phyloP scores from a whole-genome alignment of 177 flowering plant species.

The Vitis hybrid region DNA sequence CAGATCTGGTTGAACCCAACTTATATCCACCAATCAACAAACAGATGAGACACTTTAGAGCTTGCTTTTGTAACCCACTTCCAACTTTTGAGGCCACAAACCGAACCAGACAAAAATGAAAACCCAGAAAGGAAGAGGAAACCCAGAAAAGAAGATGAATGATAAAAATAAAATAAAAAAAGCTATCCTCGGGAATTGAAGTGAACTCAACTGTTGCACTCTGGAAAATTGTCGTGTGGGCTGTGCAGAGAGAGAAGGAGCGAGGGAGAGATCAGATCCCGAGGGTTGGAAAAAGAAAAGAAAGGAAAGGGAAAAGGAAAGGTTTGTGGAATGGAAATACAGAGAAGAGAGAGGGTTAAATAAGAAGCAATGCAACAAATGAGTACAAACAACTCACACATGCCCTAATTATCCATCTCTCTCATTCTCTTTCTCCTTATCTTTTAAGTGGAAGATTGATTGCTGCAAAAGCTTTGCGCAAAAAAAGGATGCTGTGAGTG shows the following conservation, averaged over 20 bases:
- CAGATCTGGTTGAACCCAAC: slow-evolving; percentile 27
- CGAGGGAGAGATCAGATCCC: slow-evolving; percentile 48
- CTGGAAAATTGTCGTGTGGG: slow-evolving; percentile 4
- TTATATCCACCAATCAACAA: slow-evolving; percentile 4
- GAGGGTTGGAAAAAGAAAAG: slow-evolving; percentile 20
- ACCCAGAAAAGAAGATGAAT: neutral
- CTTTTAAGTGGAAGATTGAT: slow-evolving; percentile 40
- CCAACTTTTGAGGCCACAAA: slow-evolving; percentile 4
- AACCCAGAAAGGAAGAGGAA: slow-evolving; percentile 6
- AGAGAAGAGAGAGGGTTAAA: slow-evolving; percentile 29
- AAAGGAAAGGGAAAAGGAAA: neutral
- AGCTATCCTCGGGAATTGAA: slow-evolving; percentile 53
- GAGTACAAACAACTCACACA: slow-evolving; percentile 13
- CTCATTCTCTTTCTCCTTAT: slow-evolving; percentile 20
- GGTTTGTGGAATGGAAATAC: slow-evolving; percentile 22
- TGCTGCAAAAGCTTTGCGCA: slow-evolving; percentile 56
- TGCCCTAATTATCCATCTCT: slow-evolving; percentile 33
- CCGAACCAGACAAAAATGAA: slow-evolving; percentile 23
- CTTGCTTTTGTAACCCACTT: neutral
- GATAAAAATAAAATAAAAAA: slow-evolving; percentile 2
- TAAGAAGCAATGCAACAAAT: slow-evolving; percentile 22
- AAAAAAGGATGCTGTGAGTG: slow-evolving; percentile 19
- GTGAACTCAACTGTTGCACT: slow-evolving; percentile 1
- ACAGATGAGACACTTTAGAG: neutral
- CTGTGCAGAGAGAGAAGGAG: slow-evolving; percentile 5